Percentiles rank a stretch among this genome's conserved stretches.
Conservation (phyloP, 331 rosid genomes). For the Phaseolus coccineus region DNA sequence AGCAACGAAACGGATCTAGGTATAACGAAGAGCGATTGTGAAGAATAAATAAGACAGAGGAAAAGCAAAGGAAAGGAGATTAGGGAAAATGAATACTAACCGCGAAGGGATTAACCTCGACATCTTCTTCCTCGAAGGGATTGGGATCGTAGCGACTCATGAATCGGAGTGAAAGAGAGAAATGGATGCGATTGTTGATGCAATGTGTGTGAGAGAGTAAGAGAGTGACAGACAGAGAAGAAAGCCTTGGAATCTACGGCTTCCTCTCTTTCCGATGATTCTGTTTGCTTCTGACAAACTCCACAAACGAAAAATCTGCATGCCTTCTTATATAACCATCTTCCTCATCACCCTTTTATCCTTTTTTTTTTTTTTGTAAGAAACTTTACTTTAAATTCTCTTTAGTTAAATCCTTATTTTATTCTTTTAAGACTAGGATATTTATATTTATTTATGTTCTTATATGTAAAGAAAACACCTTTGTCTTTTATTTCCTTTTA, state of each 20-base stretch:
- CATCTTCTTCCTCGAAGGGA: constrained; percentile 79
- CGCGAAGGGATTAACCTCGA: constrained; percentile 90
- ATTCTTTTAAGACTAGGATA: too few relatives aligned
- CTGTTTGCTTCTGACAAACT: constrained; percentile 48
- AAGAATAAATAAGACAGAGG: neutral
- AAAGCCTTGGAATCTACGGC: constrained; percentile 41
- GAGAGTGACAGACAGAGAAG: neutral
- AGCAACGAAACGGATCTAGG: constrained; percentile 32
- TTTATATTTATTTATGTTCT: too few relatives aligned
- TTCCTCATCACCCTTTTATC: neutral
- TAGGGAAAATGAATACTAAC: constrained; percentile 51
- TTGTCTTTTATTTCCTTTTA: too few relatives aligned
- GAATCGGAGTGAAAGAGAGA: constrained; percentile 32
- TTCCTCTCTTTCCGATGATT: constrained; percentile 40
- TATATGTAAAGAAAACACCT: too few relatives aligned
- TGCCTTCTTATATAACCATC: constrained; percentile 33
- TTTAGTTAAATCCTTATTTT: neutral
- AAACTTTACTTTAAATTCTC: neutral
- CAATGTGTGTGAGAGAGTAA: neutral
- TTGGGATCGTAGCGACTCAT: constrained; percentile 90
- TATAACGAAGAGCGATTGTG: neutral
- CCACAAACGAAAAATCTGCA: constrained; percentile 30
- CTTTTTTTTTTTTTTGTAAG: neutral
- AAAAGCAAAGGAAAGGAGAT: constrained; percentile 12
- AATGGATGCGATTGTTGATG: neutral